Percentiles rank a stretch among this genome's conserved stretches.
Evolutionary conservation across 306 rosid species (phyloP).

Genomic region (Rubus parviflorus): DNA sequence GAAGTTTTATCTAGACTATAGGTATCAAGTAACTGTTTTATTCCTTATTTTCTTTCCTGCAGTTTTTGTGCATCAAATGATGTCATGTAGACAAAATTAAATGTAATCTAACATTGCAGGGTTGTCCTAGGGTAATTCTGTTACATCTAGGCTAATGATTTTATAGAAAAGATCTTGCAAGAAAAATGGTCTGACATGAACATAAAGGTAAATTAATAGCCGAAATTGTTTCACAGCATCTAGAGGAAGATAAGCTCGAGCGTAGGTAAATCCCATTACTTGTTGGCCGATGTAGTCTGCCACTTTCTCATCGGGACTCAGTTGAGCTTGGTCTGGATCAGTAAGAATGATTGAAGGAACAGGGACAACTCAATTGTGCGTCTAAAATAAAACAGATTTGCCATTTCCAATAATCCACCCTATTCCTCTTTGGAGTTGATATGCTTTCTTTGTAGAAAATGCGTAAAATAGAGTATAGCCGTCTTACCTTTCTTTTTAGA

Average conservation of each 20-base stretch:
- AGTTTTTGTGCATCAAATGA: neutral
- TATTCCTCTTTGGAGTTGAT: neutral
- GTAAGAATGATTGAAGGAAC: neutral
- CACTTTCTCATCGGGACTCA: neutral
- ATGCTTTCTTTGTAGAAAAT: no score
- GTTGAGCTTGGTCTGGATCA: neutral
- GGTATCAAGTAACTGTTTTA: neutral
- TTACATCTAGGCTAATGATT: neutral
- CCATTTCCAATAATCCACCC: neutral
- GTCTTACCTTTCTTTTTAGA: no score
- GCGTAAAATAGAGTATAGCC: no score
- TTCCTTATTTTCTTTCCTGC: neutral
- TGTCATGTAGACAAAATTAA: neutral
- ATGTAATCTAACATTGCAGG: neutral
- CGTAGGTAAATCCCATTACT: neutral
- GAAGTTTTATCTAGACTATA: conserved; percentile 60
- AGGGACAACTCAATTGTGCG: neutral
- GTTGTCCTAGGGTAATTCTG: neutral
- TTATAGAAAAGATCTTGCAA: neutral
- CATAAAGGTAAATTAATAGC: neutral
- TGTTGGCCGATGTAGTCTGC: neutral
- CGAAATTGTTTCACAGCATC: neutral
- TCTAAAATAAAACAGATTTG: neutral
- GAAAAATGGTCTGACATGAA: neutral
- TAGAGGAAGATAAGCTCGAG: neutral